Percentiles rank a stretch among this genome's conserved stretches.
These are phyloP conservation scores for Fragilariopsis cylindrus DNA, from an alignment of 108 stramenopile genomes.

Conservation along the genomic window DNA sequence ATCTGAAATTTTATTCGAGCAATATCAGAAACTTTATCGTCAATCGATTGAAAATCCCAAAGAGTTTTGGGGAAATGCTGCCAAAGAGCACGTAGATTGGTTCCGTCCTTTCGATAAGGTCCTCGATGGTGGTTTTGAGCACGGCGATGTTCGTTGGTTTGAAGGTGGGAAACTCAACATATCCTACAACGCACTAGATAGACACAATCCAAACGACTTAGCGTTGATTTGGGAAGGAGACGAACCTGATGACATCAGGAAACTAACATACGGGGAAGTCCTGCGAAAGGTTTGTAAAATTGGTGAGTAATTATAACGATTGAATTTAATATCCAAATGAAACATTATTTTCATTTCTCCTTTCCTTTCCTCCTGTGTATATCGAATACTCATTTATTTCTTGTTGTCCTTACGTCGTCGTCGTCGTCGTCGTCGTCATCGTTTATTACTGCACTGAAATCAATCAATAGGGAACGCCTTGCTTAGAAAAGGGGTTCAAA, in stretches of 20 bases:
- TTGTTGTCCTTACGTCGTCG: no score
- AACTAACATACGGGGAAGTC: slow-evolving; percentile 77
- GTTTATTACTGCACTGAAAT: no score
- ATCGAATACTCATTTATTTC: no score
- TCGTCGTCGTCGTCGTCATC: no score
- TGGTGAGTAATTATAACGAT: neutral
- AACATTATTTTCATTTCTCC: no score
- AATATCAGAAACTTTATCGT: slow-evolving; percentile 59
- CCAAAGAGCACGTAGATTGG: slow-evolving; percentile 69
- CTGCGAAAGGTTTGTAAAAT: slow-evolving; percentile 76
- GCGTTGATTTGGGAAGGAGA: slow-evolving; percentile 82
- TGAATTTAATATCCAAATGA: no score
- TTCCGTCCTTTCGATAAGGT: slow-evolving; percentile 54
- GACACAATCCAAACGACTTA: slow-evolving; percentile 62
- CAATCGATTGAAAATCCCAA: slow-evolving; percentile 53
- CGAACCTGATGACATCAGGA: slow-evolving; percentile 66
- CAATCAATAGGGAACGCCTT: slow-evolving; percentile 83
- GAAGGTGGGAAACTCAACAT: slow-evolving; percentile 85
- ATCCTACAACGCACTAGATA: slow-evolving; percentile 86
- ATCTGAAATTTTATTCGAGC: slow-evolving; percentile 28
- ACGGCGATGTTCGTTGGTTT: slow-evolving; percentile 80
- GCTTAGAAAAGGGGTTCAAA: slow-evolving; percentile 70
- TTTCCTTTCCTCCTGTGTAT: no score
- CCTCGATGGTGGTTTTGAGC: slow-evolving; percentile 52
- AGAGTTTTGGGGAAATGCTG: slow-evolving; percentile 66